phyloP scores from a whole-genome alignment of 345 rosid species.

The Ceriops zippeliana region DNA sequence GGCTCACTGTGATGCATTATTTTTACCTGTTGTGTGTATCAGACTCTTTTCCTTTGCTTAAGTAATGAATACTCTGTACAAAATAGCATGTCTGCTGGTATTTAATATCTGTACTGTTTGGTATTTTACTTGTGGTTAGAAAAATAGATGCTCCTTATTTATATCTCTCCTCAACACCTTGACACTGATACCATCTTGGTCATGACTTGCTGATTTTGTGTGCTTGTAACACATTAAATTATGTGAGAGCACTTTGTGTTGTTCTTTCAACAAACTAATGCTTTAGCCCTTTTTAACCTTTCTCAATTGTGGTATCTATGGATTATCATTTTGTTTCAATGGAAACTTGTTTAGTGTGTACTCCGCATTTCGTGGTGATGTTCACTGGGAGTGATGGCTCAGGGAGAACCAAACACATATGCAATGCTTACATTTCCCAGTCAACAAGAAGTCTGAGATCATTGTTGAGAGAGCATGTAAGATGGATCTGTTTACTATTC shows the following conservation, averaged over 20 bases:
- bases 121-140: not conserved
- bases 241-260: not conserved
- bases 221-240: not conserved
- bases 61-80: not conserved
- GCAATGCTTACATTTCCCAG: constrained; percentile 75
- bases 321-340: constrained; percentile 18
- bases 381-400: constrained; percentile 48
- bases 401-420: constrained; percentile 39
- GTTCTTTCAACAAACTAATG: not conserved
- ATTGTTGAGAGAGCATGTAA: constrained; percentile 74
- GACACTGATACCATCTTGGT: not conserved
- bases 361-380: constrained; percentile 90
- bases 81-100: not conserved
- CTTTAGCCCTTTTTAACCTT: not conserved
- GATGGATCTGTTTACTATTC: constrained; percentile 22
- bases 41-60: not conserved
- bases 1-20: not conserved
- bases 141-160: not conserved
- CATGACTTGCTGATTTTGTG: not conserved
- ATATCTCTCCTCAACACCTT: not conserved
- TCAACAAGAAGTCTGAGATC: constrained; percentile 88
- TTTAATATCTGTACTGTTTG: too few relatives aligned
- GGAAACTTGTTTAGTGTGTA: constrained; percentile 53
- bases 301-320: not conserved
- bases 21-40: constrained; percentile 2